Conservation (phyloP, 202 grass and related monocot genomes). For the Cymbopogon flexuosus region DNA sequence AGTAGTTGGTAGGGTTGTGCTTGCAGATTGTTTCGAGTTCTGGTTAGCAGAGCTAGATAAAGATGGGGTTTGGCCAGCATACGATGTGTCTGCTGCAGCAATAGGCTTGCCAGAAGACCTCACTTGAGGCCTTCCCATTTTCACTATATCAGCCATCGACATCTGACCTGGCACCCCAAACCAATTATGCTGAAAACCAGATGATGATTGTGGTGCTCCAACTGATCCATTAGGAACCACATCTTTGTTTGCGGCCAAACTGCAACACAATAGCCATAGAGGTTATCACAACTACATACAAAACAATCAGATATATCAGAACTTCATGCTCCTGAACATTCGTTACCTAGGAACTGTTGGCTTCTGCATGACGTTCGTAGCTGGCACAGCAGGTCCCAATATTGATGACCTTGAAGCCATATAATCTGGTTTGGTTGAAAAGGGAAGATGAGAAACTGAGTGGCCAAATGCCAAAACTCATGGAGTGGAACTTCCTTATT, state of each 20-base stretch:
- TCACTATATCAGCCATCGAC: slow-evolving; percentile 96
- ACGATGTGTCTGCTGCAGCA: slow-evolving; percentile 36
- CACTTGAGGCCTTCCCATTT: slow-evolving; percentile 80
- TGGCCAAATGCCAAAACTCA: slow-evolving; percentile 17
- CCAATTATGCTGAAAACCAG: slow-evolving; percentile 76
- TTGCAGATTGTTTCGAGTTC: slow-evolving; percentile 38
- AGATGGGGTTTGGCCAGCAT: slow-evolving; percentile 43
- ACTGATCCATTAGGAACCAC: slow-evolving; percentile 47
- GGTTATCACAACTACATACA: slow-evolving; percentile 14
- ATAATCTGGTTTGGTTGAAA: slow-evolving; percentile 44
- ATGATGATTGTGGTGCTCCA: slow-evolving; percentile 44
- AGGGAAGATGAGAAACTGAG: slow-evolving; percentile 19
- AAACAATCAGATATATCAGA: slow-evolving; percentile 8
- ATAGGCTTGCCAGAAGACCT: slow-evolving; percentile 38
- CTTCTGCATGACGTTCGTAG: slow-evolving; percentile 47
- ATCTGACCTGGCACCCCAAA: slow-evolving; percentile 67
- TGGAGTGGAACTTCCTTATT: not conserved
- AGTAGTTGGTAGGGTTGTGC: slow-evolving; percentile 23
- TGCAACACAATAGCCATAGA: slow-evolving; percentile 26
- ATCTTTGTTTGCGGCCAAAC: slow-evolving; percentile 42
- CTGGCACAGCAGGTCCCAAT: slow-evolving; percentile 49
- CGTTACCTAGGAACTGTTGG: slow-evolving; percentile 52
- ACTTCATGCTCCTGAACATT: slow-evolving; percentile 23
- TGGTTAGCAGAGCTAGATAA: slow-evolving; percentile 44
- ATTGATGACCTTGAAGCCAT: slow-evolving; percentile 46